Percentiles rank a stretch among this genome's conserved stretches.
These are phyloP conservation scores for Seiridium unicorne DNA, from an alignment of 2,329 filamentous ascomycete genomes.

Conservation along the genomic window DNA sequence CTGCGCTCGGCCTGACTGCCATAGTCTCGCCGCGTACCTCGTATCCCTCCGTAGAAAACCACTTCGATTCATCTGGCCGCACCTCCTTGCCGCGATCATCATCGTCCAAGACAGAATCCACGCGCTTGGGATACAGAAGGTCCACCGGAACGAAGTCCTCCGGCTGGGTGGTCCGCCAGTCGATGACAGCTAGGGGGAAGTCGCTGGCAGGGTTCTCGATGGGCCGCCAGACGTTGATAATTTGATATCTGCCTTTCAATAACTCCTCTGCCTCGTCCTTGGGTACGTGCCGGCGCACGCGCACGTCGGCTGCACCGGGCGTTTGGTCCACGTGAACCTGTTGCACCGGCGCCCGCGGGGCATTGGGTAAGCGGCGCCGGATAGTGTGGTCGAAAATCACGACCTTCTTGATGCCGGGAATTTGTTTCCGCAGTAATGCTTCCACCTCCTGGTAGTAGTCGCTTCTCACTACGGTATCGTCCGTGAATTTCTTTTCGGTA, in stretches of 20 bases:
- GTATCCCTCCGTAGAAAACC: constrained; percentile 55
- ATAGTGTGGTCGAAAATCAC: constrained; percentile 75
- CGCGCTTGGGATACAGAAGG: constrained; percentile 57
- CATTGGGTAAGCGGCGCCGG: constrained; percentile 49
- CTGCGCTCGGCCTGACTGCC: constrained; percentile 53
- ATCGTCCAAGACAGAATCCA: constrained; percentile 3
- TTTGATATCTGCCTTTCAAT: constrained; percentile 58
- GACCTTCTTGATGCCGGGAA: constrained; percentile 57
- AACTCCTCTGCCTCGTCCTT: constrained; percentile 53
- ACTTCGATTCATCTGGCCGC: constrained; percentile 8
- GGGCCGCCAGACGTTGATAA: constrained; percentile 72
- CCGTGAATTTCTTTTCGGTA: constrained; percentile 51
- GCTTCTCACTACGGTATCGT: constrained; percentile 52
- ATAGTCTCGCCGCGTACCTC: constrained; percentile 62
- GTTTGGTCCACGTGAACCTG: constrained; percentile 74
- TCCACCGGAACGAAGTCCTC: constrained; percentile 60
- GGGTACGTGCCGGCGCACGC: constrained; percentile 61
- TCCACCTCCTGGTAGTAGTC: constrained; percentile 65
- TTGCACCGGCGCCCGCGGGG: constrained; percentile 64
- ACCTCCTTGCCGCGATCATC: constrained; percentile 9
- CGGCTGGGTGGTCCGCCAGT: constrained; percentile 59
- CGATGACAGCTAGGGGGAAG: constrained; percentile 63
- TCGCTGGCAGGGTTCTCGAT: constrained; percentile 62
- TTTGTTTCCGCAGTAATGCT: constrained; percentile 49
- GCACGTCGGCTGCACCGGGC: constrained; percentile 55